Conservation (phyloP, 208 protist genomes). For the Naegleria lovaniensis region DNA sequence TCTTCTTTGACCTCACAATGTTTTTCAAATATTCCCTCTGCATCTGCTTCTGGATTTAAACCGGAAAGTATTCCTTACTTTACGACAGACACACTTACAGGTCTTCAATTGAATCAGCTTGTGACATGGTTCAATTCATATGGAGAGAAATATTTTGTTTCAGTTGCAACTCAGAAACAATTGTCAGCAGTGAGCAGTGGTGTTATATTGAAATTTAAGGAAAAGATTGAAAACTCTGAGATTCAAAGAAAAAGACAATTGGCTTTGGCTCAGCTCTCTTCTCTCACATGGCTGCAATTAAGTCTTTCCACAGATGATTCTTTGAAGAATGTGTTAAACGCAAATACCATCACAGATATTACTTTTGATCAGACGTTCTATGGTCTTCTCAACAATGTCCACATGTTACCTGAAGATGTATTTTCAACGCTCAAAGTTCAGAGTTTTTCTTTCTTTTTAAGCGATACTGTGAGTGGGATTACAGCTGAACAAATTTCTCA, state of each 20-base stretch:
- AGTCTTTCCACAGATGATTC: background rate
- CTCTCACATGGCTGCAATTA: background rate
- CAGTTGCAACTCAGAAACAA: background rate
- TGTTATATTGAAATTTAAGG: background rate
- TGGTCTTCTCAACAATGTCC: background rate
- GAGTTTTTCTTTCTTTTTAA: background rate
- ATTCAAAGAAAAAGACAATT: background rate
- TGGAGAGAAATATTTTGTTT: background rate
- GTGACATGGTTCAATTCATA: no score
- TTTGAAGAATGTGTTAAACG: background rate
- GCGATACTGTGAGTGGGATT: background rate
- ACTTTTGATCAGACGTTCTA: background rate
- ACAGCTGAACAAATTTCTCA: background rate
- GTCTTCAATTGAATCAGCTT: background rate
- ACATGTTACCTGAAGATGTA: background rate
- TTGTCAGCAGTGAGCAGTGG: background rate
- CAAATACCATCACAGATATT: background rate
- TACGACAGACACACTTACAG: background rate
- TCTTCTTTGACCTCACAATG: background rate
- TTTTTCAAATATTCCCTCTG: background rate
- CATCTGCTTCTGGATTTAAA: background rate
- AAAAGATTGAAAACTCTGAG: background rate
- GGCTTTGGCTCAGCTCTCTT: background rate
- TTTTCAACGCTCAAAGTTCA: background rate
- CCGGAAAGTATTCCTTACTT: background rate